Evolutionary conservation across 805 yeast species (phyloP).

Genomic region (Debaryomyces castellii): DNA sequence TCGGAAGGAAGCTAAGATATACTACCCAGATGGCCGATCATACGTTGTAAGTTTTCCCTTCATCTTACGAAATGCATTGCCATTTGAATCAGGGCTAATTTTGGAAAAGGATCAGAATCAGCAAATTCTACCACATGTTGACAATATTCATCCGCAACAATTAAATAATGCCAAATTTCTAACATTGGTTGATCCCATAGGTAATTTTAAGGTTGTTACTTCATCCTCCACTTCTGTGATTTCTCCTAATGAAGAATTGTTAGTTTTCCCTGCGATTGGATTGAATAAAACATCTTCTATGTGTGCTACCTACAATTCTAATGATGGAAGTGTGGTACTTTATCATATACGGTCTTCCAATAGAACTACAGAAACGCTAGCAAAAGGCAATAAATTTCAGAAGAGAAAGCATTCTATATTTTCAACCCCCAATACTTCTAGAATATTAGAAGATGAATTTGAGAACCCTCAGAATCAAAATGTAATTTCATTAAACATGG

Average conservation of each 20-base stretch:
- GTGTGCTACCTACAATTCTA: slow-evolving; percentile 55
- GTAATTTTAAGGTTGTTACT: slow-evolving; percentile 69
- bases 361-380: slow-evolving; percentile 13
- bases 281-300: slow-evolving; percentile 35
- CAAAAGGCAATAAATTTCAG: slow-evolving; percentile 11
- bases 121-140: slow-evolving; percentile 6
- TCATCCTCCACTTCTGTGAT: slow-evolving; percentile 70
- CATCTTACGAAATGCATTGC: slow-evolving; percentile 55
- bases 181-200: slow-evolving; percentile 71
- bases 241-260: slow-evolving; percentile 54
- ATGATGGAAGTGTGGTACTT: slow-evolving; percentile 45
- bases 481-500: slow-evolving; percentile 36
- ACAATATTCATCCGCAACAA: slow-evolving; percentile 17
- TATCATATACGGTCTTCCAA: slow-evolving; percentile 53
- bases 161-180: slow-evolving; percentile 46
- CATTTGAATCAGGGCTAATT: slow-evolving; percentile 67
- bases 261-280: slow-evolving; percentile 50
- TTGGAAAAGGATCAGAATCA: slow-evolving; percentile 47
- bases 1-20: slow-evolving; percentile 59
- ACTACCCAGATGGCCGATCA: slow-evolving; percentile 57
- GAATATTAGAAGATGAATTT: slow-evolving; percentile 43
- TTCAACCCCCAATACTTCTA: slow-evolving; percentile 42
- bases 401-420: slow-evolving; percentile 28
- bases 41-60: slow-evolving; percentile 71
- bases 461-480: slow-evolving; percentile 16